phyloP scores from a whole-genome alignment of 106 monocot species.

The Alisma plantagoaquatica region DNA sequence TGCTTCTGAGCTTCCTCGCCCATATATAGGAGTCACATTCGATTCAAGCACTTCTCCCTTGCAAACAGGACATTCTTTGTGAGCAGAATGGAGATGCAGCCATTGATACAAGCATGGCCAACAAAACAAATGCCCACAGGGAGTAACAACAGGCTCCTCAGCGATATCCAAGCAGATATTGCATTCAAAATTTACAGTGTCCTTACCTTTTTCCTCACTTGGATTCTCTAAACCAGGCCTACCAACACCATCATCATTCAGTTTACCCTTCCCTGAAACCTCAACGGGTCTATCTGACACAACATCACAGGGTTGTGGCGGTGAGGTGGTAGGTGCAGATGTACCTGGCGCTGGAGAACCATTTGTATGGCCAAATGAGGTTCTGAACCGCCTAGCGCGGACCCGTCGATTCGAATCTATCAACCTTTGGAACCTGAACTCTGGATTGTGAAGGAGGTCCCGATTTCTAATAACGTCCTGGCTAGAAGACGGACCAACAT shows the following conservation, averaged over 20 bases:
- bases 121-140: conserved; percentile 87
- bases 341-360: conserved; percentile 9
- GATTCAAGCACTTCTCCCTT: conserved; percentile 74
- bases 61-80: conserved; percentile 86
- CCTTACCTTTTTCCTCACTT: conserved; percentile 20
- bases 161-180: conserved; percentile 82
- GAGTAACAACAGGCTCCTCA: conserved; percentile 72
- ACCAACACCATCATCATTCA: conserved; percentile 9
- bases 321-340: conserved; percentile 1
- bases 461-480: no score
- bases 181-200: conserved; percentile 60
- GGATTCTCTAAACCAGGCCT: conserved; percentile 34
- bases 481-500: conserved; percentile 26
- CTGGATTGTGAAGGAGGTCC: conserved; percentile 19
- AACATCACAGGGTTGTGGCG: conserved; percentile 12
- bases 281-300: conserved; percentile 13
- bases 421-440: conserved; percentile 37
- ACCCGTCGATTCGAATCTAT: conserved; percentile 36
- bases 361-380: conserved; percentile 13
- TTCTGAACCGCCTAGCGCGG: conserved; percentile 25
- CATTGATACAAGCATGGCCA: conserved; percentile 93
- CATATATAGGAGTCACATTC: conserved; percentile 71
- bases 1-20: conserved; percentile 16
- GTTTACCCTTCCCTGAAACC: conserved; percentile 39
- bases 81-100: conserved; percentile 54